These are phyloP conservation scores for Noccaea caerulescens DNA, from an alignment of 345 rosid species.

Conservation along the genomic window DNA sequence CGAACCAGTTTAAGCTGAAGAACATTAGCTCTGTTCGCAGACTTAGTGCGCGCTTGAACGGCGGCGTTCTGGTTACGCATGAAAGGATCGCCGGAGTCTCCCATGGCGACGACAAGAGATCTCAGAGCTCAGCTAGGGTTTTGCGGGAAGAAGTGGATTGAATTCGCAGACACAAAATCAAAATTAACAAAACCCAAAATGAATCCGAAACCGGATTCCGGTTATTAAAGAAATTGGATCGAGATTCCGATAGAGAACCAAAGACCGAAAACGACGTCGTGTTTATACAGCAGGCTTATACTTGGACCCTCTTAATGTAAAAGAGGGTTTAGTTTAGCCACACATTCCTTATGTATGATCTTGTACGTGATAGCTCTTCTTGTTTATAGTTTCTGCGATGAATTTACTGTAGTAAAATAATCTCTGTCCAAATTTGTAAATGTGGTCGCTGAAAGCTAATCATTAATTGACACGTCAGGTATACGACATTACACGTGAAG, in stretches of 20 bases:
- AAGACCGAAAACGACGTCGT: not conserved
- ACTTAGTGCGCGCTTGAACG: slow-evolving; percentile 80
- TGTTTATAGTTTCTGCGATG: no score
- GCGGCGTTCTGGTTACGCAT: slow-evolving; percentile 87
- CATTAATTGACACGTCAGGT: not conserved
- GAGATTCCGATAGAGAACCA: not conserved
- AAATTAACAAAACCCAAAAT: slow-evolving; percentile 18
- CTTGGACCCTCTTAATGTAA: no score
- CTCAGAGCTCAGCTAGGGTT: slow-evolving; percentile 45
- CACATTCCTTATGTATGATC: no score
- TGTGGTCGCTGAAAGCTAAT: not conserved
- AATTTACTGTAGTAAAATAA: not conserved
- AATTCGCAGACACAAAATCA: not conserved
- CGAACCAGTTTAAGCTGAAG: slow-evolving; percentile 94
- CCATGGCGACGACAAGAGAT: slow-evolving; percentile 52
- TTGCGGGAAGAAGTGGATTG: not conserved
- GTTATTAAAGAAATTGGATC: not conserved
- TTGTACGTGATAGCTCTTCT: no score
- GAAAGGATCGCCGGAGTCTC: slow-evolving; percentile 75
- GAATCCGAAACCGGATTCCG: slow-evolving; percentile 4
- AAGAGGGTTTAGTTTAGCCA: no score
- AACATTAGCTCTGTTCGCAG: slow-evolving; percentile 86
- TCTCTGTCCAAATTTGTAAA: not conserved
- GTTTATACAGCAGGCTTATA: not conserved
- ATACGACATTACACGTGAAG: slow-evolving; percentile 16